Conservation (phyloP, 148 eudicot genomes). For the Vaccinium darrowii region DNA sequence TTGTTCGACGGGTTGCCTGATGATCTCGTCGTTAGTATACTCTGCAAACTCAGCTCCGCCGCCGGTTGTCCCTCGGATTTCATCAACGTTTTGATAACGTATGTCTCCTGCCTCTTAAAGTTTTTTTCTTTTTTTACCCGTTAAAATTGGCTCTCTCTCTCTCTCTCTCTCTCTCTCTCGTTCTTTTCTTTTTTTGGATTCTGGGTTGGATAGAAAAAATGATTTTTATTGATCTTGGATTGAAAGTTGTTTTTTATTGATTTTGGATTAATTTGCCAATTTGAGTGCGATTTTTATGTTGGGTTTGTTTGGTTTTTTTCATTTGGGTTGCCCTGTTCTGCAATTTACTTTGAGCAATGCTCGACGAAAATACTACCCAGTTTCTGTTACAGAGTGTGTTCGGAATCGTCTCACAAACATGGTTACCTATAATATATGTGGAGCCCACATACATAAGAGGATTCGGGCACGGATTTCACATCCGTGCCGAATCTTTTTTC, state of each 20-base stretch:
- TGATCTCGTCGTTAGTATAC: conserved; percentile 47
- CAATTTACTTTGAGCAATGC: background rate
- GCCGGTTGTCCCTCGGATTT: conserved; percentile 52
- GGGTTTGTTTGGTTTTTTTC: background rate
- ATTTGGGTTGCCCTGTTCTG: background rate
- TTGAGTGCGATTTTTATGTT: background rate
- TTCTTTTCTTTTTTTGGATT: background rate
- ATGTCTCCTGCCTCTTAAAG: background rate
- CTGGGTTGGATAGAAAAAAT: background rate
- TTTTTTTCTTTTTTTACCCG: background rate
- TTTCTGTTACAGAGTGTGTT: too few relatives aligned
- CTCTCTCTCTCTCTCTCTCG: too few relatives aligned
- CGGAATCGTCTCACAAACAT: too few relatives aligned
- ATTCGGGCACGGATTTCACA: too few relatives aligned
- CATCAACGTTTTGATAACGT: conserved; percentile 46
- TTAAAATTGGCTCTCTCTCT: background rate
- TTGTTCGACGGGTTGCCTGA: conserved; percentile 52
- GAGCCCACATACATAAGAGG: too few relatives aligned
- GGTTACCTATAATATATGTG: too few relatives aligned
- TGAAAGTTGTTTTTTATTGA: background rate
- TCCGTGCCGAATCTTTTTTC: too few relatives aligned
- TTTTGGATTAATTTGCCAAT: background rate
- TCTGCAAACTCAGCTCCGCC: conserved; percentile 45
- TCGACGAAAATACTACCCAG: background rate
- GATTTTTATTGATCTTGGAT: too few relatives aligned